A percentile compares a stretch with the other conserved stretches of the same genome.
Evolutionary conservation across 1,139 yeast genomes (phyloP).

Genomic region (Blastobotrys proliferans): DNA sequence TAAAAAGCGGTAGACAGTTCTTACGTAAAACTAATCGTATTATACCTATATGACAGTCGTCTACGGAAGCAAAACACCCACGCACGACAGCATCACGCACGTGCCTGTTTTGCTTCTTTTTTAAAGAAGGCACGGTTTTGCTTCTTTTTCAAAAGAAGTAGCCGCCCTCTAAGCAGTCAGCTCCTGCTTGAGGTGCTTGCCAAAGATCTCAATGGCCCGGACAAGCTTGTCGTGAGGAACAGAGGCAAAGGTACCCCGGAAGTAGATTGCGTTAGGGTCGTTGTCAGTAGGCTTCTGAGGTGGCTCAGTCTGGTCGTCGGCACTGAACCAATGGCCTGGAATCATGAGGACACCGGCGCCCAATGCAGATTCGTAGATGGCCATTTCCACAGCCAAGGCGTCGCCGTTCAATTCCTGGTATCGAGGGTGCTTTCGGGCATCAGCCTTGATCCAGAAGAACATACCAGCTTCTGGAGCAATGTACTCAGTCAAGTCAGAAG

Average conservation of each 20-base stretch:
- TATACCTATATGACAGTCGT: constrained; percentile 49
- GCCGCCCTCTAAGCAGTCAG: constrained; percentile 30
- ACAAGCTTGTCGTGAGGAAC: constrained; percentile 60
- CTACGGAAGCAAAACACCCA: no score
- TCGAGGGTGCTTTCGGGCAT: constrained; percentile 76
- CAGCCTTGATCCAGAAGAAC: constrained; percentile 79
- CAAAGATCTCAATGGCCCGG: constrained; percentile 61
- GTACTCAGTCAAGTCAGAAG: constrained; percentile 50
- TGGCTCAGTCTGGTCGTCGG: constrained; percentile 39
- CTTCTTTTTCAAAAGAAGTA: not conserved
- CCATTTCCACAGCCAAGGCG: constrained; percentile 52
- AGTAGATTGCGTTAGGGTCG: constrained; percentile 49
- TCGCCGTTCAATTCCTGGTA: constrained; percentile 74
- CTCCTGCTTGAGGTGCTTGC: constrained; percentile 46
- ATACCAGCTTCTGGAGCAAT: constrained; percentile 87
- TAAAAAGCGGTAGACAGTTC: no score
- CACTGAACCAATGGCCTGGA: constrained; percentile 88
- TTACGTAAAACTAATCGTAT: no score
- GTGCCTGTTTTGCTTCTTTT: constrained; percentile 37
- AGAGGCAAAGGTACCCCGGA: constrained; percentile 90
- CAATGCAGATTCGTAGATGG: constrained; percentile 61
- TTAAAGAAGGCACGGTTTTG: not conserved
- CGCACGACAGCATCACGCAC: no score
- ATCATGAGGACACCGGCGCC: constrained; percentile 68
- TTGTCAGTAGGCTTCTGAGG: constrained; percentile 42